Conservation (phyloP, 495 filamentous ascomycete species). For the Hypoxylon cercidicola region DNA sequence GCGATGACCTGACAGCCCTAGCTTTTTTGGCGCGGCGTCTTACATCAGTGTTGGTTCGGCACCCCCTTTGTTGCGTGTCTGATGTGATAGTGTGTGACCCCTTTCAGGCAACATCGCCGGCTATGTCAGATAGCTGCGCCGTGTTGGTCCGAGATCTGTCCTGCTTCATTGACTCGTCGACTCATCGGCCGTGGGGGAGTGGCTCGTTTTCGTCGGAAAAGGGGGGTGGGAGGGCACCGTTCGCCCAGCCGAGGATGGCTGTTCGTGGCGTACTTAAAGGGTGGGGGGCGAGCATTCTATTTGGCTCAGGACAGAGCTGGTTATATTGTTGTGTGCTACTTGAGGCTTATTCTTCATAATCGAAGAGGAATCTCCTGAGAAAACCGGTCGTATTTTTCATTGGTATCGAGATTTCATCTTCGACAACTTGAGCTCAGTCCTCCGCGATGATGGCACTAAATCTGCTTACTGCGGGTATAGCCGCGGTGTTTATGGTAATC, state of each 20-base stretch:
- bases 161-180: neutral
- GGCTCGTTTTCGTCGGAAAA: neutral
- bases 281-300: neutral
- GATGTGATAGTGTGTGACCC: neutral
- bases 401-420: neutral
- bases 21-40: neutral
- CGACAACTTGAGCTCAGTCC: neutral
- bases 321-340: neutral
- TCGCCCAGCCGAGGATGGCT: neutral
- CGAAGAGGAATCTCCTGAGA: neutral
- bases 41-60: constrained; percentile 1
- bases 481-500: neutral
- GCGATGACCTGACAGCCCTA: neutral
- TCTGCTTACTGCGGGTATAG: neutral
- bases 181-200: neutral
- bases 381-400: neutral
- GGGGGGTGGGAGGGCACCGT: neutral
- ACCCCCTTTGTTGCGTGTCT: neutral
- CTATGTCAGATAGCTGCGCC: neutral
- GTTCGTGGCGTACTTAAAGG: neutral
- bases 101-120: neutral
- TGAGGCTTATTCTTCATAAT: neutral
- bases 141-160: neutral
- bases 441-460: constrained; percentile 6
- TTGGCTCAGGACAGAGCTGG: neutral